Evolutionary conservation across 129 eudicot species (phyloP).

Genomic region (Tagetes erecta): DNA sequence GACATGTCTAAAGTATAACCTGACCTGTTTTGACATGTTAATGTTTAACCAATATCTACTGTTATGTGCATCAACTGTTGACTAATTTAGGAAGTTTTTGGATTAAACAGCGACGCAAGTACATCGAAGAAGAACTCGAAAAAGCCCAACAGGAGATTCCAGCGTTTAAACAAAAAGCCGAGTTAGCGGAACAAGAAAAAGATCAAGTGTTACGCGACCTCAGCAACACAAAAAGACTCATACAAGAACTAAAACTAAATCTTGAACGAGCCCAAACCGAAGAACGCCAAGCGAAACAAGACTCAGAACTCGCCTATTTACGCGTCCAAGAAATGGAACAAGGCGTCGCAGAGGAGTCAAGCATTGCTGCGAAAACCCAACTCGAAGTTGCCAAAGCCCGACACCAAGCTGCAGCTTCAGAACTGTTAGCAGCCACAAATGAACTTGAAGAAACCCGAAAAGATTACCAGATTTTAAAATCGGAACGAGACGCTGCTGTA

Average conservation of each 20-base stretch:
- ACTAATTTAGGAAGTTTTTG: background rate
- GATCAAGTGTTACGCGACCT: conserved; percentile 65
- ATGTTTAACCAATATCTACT: too few relatives aligned
- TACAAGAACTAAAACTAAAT: conserved; percentile 80
- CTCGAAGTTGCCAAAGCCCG: conserved; percentile 84
- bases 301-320: conserved; percentile 76
- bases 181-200: conserved; percentile 78
- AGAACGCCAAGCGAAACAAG: conserved; percentile 86
- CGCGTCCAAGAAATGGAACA: conserved; percentile 79
- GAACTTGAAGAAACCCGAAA: conserved; percentile 56
- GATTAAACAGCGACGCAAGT: conserved; percentile 60
- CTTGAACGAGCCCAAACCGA: conserved; percentile 86
- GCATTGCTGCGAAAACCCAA: conserved; percentile 83
- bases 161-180: conserved; percentile 46
- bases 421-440: conserved; percentile 49
- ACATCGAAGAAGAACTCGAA: conserved; percentile 72
- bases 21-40: too few relatives aligned
- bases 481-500: conserved; percentile 58
- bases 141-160: conserved; percentile 81
- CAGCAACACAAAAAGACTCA: conserved; percentile 71
- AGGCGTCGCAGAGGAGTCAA: conserved; percentile 77
- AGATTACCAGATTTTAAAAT: conserved; percentile 47
- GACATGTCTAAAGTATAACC: too few relatives aligned
- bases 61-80: background rate
- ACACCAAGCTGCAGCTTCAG: conserved; percentile 64